Conservation (phyloP, 2,329 filamentous ascomycete species). For the Moelleriella libera region DNA sequence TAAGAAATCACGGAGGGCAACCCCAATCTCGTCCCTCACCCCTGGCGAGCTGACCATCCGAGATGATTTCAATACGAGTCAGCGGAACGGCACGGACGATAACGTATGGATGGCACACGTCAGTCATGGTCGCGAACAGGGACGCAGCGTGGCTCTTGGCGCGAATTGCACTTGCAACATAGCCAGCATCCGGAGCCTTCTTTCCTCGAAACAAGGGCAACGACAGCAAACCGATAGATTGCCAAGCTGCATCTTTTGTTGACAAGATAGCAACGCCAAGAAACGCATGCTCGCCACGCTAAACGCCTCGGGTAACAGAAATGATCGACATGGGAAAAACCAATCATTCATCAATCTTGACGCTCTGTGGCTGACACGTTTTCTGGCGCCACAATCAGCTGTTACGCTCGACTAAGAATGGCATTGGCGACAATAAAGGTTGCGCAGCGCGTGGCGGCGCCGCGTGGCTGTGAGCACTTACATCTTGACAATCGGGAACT, state of each 20-base stretch:
- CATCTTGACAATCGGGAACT: not conserved
- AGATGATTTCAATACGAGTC: not conserved
- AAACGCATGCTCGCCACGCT: no score
- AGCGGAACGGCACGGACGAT: not conserved
- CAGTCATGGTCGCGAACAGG: no score
- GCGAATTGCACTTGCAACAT: no score
- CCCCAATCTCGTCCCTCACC: not conserved
- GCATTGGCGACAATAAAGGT: not conserved
- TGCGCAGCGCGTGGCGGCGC: no score
- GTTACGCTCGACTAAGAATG: not conserved
- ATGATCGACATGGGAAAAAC: no score
- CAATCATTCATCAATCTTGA: not conserved
- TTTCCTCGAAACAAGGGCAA: no score
- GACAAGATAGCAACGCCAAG: no score
- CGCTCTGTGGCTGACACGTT: not conserved
- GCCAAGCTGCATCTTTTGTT: no score
- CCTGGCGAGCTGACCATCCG: not conserved
- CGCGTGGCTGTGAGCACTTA: not conserved
- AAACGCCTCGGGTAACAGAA: no score
- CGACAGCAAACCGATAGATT: no score
- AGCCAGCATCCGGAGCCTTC: no score
- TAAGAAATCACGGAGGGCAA: not conserved
- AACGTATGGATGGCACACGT: not conserved
- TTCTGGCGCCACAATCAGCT: not conserved
- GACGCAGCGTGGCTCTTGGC: no score